These are phyloP conservation scores for Leishmania arabica DNA, from an alignment of 208 protist genomes.

Conservation along the genomic window DNA sequence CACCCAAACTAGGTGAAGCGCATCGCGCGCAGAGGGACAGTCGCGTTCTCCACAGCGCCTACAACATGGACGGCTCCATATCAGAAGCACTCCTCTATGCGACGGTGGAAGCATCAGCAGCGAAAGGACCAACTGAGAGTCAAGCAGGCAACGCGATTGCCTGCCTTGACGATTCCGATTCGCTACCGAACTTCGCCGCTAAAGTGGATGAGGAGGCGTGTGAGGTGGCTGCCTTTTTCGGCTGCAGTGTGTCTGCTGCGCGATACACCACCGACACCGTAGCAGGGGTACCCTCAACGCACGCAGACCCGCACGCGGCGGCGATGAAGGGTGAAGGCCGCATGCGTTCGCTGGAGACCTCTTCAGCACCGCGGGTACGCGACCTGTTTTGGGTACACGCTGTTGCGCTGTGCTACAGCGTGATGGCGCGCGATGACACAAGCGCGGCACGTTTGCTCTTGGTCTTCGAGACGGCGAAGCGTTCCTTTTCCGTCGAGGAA, in stretches of 20 bases:
- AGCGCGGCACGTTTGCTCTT: conserved; percentile 6
- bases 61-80: conserved; percentile 7
- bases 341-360: not conserved
- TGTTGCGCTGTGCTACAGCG: conserved; percentile 27
- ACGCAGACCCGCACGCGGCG: too few species aligned
- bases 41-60: conserved; percentile 6
- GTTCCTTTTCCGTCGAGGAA: not conserved
- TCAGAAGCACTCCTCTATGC: conserved; percentile 13
- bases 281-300: not conserved
- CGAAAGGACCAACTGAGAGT: not conserved
- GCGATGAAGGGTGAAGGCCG: not conserved
- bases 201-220: not conserved
- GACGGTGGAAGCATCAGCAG: not conserved
- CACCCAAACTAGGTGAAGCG: not conserved
- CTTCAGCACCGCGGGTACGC: not conserved
- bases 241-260: not conserved
- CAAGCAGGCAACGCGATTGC: not conserved
- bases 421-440: conserved; percentile 9
- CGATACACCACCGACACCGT: not conserved
- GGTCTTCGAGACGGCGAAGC: conserved; percentile 1
- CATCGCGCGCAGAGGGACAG: not conserved
- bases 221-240: conserved; percentile 20
- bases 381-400: conserved; percentile 31
- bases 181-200: too few species aligned
- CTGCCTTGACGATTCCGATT: not conserved